These are phyloP conservation scores for Xanthoconium separans DNA, from an alignment of 1,284 basidiomycete species.

Conservation along the genomic window DNA sequence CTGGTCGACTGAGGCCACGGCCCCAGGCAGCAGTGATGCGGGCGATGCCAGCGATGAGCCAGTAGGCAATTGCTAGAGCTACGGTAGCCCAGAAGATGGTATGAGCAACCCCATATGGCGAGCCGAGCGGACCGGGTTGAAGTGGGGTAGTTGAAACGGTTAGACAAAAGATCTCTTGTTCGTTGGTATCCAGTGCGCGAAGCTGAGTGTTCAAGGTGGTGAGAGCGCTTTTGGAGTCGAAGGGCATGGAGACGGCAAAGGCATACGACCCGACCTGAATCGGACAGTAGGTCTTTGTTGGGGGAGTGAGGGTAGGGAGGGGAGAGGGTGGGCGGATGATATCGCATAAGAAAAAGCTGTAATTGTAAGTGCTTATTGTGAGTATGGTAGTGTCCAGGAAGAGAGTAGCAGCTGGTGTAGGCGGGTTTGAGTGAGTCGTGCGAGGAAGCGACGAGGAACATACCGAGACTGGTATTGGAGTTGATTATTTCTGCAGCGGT, in stretches of 20 bases:
- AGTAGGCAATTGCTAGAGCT: constrained; percentile 76
- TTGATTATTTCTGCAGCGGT: constrained; percentile 60
- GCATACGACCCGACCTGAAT: constrained; percentile 76
- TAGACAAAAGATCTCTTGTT: constrained; percentile 79
- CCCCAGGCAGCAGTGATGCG: constrained; percentile 83
- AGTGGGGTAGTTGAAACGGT: constrained; percentile 81
- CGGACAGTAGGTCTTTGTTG: constrained; percentile 66
- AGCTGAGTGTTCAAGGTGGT: constrained; percentile 84
- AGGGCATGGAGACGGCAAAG: constrained; percentile 75
- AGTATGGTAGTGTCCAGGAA: constrained; percentile 81
- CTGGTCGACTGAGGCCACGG: constrained; percentile 59
- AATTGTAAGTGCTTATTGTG: constrained; percentile 71
- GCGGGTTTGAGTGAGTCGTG: constrained; percentile 1
- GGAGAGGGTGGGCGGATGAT: constrained; percentile 74
- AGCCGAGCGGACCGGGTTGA: constrained; percentile 44
- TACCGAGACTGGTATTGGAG: constrained; percentile 64
- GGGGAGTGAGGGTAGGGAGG: constrained; percentile 39
- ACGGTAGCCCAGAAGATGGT: constrained; percentile 85
- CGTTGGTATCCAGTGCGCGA: constrained; percentile 83
- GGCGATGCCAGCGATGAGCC: constrained; percentile 76
- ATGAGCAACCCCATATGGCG: constrained; percentile 70
- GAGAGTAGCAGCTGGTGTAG: constrained; percentile 62
- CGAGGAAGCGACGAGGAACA: constrained; percentile 5
- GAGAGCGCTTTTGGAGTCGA: constrained; percentile 69
- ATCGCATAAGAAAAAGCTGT: constrained; percentile 73